Percentiles rank a stretch among this genome's conserved stretches.
Evolutionary conservation across 257 asterid species (phyloP).

Genomic region (Haberlea rhodopensis): DNA sequence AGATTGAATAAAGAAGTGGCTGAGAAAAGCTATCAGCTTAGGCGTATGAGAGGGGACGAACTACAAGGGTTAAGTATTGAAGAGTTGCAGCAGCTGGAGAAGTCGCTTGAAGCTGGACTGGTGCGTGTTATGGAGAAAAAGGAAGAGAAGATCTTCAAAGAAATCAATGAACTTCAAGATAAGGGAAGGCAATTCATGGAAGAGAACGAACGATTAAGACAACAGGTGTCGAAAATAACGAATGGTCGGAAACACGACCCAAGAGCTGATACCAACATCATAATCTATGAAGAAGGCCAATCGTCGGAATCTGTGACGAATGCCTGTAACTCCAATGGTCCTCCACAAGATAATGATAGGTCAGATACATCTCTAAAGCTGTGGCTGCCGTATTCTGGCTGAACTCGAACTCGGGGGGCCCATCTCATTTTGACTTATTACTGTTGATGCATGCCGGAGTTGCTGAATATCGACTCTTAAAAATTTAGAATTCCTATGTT

Average conservation of each 20-base stretch:
- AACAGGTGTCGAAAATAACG: constrained; percentile 50
- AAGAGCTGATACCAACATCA: constrained; percentile 40
- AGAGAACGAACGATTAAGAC: constrained; percentile 58
- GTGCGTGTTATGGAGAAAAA: constrained; percentile 64
- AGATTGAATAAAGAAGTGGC: constrained; percentile 64
- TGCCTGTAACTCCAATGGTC: constrained; percentile 46
- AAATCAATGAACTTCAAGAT: constrained; percentile 69
- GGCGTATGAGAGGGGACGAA: constrained; percentile 96
- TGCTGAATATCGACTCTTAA: not conserved
- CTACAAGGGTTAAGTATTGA: constrained; percentile 73
- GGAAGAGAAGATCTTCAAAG: constrained; percentile 67
- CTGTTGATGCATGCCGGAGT: not conserved
- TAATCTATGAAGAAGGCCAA: constrained; percentile 61
- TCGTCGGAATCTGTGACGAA: constrained; percentile 67
- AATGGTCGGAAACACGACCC: constrained; percentile 27
- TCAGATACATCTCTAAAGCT: constrained; percentile 74
- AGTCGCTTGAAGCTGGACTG: constrained; percentile 68
- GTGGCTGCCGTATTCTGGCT: constrained; percentile 43
- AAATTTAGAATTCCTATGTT: not conserved
- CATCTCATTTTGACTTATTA: not conserved
- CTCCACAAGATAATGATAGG: constrained; percentile 60
- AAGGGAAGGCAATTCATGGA: constrained; percentile 74
- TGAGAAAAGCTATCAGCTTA: constrained; percentile 62
- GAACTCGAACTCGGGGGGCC: not conserved
- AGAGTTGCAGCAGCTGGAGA: constrained; percentile 72